These are phyloP conservation scores for Pezicula carpinea DNA, from an alignment of 2,329 filamentous ascomycete species.

Conservation along the genomic window DNA sequence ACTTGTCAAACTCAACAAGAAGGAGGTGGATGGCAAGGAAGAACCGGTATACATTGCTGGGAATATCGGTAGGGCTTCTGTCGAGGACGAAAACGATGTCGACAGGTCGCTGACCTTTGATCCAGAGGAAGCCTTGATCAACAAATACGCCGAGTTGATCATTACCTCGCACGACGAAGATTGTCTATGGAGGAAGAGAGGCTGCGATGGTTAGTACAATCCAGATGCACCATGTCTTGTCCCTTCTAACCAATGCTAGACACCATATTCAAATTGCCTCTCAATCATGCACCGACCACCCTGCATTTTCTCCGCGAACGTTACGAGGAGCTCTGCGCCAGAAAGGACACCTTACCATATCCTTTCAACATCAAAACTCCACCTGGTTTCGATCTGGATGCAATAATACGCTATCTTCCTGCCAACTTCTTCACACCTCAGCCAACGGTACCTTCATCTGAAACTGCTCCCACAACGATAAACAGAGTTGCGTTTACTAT, in stretches of 20 bases:
- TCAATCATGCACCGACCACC: slow-evolving; percentile 57
- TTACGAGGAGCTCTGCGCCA: slow-evolving; percentile 57
- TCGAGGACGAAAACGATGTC: slow-evolving; percentile 3
- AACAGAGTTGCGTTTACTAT: slow-evolving; percentile 63
- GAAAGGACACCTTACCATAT: slow-evolving; percentile 55
- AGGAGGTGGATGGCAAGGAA: slow-evolving; percentile 52
- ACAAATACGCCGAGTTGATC: slow-evolving; percentile 71
- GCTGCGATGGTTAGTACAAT: slow-evolving; percentile 69
- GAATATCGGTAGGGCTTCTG: slow-evolving; percentile 47
- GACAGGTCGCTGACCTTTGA: slow-evolving; percentile 18
- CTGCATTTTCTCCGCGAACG: slow-evolving; percentile 55
- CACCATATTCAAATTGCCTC: slow-evolving; percentile 54
- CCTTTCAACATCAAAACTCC: slow-evolving; percentile 54
- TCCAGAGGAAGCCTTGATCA: slow-evolving; percentile 62
- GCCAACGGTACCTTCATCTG: slow-evolving; percentile 12
- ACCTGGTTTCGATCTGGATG: slow-evolving; percentile 45
- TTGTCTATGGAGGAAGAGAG: slow-evolving; percentile 81
- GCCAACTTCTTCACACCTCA: slow-evolving; percentile 48
- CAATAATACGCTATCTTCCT: slow-evolving; percentile 45
- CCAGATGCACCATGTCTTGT: slow-evolving; percentile 23
- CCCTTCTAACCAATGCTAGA: slow-evolving; percentile 34
- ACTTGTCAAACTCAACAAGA: slow-evolving; percentile 70
- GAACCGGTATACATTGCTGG: slow-evolving; percentile 49
- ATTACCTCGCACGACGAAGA: slow-evolving; percentile 70
- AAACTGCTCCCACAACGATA: slow-evolving; percentile 25